Evolutionary conservation across 2,329 filamentous ascomycete species (phyloP).

Genomic region (Alternaria dauci): DNA sequence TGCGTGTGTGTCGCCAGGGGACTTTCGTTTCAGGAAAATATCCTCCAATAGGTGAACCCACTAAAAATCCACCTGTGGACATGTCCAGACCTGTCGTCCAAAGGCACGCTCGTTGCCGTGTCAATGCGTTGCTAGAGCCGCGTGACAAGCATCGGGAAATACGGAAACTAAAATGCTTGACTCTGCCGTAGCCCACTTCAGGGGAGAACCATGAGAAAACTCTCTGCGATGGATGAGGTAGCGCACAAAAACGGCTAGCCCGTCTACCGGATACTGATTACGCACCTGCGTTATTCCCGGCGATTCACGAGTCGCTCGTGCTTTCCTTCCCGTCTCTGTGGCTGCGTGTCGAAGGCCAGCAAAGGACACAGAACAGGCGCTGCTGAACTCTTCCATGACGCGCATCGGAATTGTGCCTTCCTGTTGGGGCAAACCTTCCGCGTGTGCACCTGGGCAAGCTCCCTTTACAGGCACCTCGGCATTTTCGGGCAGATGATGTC

Average conservation of each 20-base stretch:
- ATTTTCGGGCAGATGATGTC: conserved; percentile 9
- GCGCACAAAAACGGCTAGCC: background rate
- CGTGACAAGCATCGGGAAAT: background rate
- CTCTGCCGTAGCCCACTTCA: background rate
- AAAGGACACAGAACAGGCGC: background rate
- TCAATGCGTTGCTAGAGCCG: background rate
- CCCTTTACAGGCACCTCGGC: conserved; percentile 7
- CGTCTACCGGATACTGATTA: background rate
- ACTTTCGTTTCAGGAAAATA: background rate
- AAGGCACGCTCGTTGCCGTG: background rate
- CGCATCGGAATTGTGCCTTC: background rate
- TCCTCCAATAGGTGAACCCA: background rate
- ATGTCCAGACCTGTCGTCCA: background rate
- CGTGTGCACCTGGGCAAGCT: background rate
- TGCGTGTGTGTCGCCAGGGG: background rate
- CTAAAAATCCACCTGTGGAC: background rate
- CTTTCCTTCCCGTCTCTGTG: background rate
- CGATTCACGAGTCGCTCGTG: too few species aligned
- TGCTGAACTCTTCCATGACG: background rate
- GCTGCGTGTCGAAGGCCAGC: background rate
- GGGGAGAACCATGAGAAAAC: background rate
- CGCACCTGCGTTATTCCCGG: background rate
- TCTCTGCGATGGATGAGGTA: background rate
- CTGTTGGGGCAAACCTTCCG: background rate
- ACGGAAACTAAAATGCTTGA: conserved; percentile 5